These are phyloP conservation scores for Bipolaris cookei DNA, from an alignment of 2,329 filamentous ascomycete species.

Conservation along the genomic window DNA sequence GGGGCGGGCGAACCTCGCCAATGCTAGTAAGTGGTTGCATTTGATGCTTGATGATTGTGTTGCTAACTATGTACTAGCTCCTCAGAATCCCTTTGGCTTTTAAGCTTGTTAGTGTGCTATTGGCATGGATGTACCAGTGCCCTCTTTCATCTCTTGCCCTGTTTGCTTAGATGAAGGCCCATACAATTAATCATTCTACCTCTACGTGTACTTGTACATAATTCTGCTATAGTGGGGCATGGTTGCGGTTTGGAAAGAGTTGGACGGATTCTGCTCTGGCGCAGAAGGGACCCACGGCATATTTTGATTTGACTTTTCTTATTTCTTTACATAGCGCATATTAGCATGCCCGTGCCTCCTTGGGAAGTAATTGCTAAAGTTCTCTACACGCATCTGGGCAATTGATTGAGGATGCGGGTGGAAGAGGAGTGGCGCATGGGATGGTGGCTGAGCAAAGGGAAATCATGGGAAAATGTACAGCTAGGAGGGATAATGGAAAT, in stretches of 20 bases:
- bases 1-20: constrained; percentile 86
- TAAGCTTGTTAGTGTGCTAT: constrained; percentile 43
- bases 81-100: constrained; percentile 74
- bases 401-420: constrained; percentile 1
- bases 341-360: not conserved
- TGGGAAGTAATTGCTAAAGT: not conserved
- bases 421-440: not conserved
- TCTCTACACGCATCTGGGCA: not conserved
- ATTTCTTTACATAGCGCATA: not conserved
- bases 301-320: not conserved
- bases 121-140: not conserved
- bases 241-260: not conserved
- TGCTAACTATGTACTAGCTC: constrained; percentile 58
- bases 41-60: not conserved
- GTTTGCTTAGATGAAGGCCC: not conserved
- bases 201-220: constrained; percentile 21
- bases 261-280: not conserved
- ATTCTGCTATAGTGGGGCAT: not conserved
- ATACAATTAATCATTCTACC: constrained; percentile 1
- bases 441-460: not conserved
- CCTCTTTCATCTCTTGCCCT: not conserved
- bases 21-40: constrained; percentile 83
- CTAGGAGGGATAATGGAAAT: constrained; percentile 1
- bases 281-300: not conserved
- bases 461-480: not conserved